A percentile compares a stretch with the other conserved stretches of the same genome.
Evolutionary conservation across 495 filamentous ascomycete genomes (phyloP).

Genomic region (Chaetomium cochliodes): DNA sequence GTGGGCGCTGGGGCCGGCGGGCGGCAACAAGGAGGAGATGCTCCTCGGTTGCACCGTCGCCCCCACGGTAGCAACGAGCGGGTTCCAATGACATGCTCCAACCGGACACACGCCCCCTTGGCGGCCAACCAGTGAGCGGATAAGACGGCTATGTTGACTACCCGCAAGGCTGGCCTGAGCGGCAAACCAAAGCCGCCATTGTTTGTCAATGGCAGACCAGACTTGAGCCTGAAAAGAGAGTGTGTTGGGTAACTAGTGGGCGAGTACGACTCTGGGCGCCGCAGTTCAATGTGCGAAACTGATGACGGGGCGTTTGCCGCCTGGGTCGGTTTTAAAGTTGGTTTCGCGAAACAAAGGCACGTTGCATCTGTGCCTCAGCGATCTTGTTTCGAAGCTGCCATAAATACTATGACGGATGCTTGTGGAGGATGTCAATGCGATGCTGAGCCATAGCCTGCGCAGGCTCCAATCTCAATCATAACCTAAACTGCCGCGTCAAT

Average conservation of each 20-base stretch:
- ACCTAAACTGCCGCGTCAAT: neutral
- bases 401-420: constrained; percentile 9
- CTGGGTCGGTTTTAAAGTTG: neutral
- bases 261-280: neutral
- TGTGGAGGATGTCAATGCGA: neutral
- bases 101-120: neutral
- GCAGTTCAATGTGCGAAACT: neutral
- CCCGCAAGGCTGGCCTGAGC: constrained; percentile 1
- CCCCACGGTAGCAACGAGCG: constrained; percentile 3
- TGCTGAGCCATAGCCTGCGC: neutral
- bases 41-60: neutral
- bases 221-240: neutral
- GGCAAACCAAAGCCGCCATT: constrained; percentile 1
- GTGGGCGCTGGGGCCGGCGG: neutral
- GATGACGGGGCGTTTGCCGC: neutral
- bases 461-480: neutral
- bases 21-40: neutral
- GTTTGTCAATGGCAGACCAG: neutral
- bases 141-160: neutral
- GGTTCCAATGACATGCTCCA: neutral
- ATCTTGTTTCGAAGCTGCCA: constrained; percentile 10
- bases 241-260: neutral
- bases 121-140: constrained; percentile 1
- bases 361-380: constrained; percentile 13
- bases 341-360: constrained; percentile 6